Evolutionary conservation across 495 filamentous ascomycete species (phyloP), one percentile per base, ranked within the genome.

Genomic region (Penicillium waksmanii): DNA sequence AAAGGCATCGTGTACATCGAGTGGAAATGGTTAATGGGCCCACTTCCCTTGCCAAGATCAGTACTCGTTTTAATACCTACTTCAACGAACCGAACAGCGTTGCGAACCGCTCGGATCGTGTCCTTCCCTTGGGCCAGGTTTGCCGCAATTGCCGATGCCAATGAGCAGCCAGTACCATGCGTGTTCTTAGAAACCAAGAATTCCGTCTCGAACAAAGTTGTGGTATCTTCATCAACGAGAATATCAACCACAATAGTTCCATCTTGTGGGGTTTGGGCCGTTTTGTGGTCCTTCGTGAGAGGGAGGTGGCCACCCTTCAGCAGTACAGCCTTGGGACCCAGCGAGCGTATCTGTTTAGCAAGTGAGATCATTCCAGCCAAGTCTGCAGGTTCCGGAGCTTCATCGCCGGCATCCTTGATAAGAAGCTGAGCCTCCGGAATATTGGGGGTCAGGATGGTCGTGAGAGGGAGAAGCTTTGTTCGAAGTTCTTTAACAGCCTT

Each of bases 241-340:
- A 96, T 80, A 70, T 98, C 88, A 25, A 96, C 77, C 2, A 96
- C 85, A 5, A 83, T 69, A 21, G 88, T 77, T 47, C 74, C 84
- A 31, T 93, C 87, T 21, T 76, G 77, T 3, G 82, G 74, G 17
- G 71, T 73, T 43, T 74, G 75, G 0, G 90, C 84, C 2, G 77
- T 76, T 25, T 73, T 73, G 40, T 73, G 67, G 15, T 89, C 84
- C 58, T 82, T 84, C 5, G 80, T 87, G 51, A 97, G 70, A 8
- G 95, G 92, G n/a, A 88, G 70, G 77, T 98, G 95, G 2, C 95
- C 95, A 34, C 95, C 95, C 74, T 98, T 98, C 23, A 98, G 75
- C 2, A 97, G 80, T 15, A 97, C 88, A 71, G 88, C 90, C 58
- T 85, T 83, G 0, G 92, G 85, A 0, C 94, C 95, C 17, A 96